phyloP scores from a whole-genome alignment of 2,329 filamentous ascomycete genomes.

The Byssothecium circinans region DNA sequence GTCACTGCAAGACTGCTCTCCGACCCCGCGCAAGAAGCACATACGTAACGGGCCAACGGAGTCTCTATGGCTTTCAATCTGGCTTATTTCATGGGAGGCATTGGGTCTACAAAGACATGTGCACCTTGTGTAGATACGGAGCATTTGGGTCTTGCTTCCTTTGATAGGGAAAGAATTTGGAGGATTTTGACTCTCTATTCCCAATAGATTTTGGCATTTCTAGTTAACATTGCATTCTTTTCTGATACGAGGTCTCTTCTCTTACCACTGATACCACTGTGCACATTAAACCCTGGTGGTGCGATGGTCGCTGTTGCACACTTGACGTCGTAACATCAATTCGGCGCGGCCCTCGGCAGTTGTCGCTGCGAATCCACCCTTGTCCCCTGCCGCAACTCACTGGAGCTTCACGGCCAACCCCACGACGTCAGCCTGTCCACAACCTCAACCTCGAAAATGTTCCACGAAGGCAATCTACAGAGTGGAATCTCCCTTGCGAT shows the following conservation, averaged over 20 bases:
- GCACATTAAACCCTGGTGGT: not conserved
- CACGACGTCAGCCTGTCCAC: conserved; percentile 16
- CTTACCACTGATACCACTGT: not conserved
- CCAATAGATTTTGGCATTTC: conserved; percentile 32
- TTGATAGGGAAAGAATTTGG: conserved; percentile 29
- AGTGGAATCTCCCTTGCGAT: conserved; percentile 78
- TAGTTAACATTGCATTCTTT: conserved; percentile 10
- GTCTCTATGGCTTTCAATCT: conserved; percentile 5
- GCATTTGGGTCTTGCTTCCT: conserved; percentile 22
- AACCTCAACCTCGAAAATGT: conserved; percentile 59
- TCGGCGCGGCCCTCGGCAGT: too few relatives aligned
- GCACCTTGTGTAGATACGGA: conserved; percentile 29
- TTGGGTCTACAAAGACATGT: conserved; percentile 6
- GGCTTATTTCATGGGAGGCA: conserved; percentile 11
- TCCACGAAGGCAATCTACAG: conserved; percentile 78
- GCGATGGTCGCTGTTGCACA: not conserved
- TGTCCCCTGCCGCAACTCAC: conserved; percentile 15
- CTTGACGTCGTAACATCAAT: too few relatives aligned
- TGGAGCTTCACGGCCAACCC: conserved; percentile 14
- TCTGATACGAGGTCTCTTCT: not conserved
- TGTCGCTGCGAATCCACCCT: too few relatives aligned
- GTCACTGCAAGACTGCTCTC: conserved; percentile 3
- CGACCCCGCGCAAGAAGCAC: conserved; percentile 3
- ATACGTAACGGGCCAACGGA: conserved; percentile 1
- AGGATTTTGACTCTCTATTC: conserved; percentile 27